Conservation (phyloP, 768 basidiomycete genomes). For the Auriculariales sp. region DNA sequence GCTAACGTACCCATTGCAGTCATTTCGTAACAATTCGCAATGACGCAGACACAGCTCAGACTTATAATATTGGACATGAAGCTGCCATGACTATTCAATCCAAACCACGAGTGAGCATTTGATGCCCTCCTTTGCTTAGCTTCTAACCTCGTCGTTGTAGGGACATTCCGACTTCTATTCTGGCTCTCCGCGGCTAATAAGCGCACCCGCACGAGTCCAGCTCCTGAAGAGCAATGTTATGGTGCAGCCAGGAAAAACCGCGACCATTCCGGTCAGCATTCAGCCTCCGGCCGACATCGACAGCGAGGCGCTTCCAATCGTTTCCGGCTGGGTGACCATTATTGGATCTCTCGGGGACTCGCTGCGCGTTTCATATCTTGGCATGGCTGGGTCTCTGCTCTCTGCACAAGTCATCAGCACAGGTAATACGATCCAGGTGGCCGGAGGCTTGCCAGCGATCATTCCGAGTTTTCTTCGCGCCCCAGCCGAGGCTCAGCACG, state of each 20-base stretch:
- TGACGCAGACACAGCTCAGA: too few species aligned
- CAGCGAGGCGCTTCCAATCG: conserved; percentile 16
- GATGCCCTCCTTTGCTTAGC: too few species aligned
- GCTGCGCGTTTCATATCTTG: conserved; percentile 2
- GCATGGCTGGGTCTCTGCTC: background rate
- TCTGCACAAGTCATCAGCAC: background rate
- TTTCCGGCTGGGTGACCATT: conserved; percentile 18
- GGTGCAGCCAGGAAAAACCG: conserved; percentile 12
- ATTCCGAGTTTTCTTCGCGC: background rate
- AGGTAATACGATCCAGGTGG: background rate
- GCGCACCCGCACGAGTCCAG: background rate
- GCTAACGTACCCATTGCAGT: too few species aligned
- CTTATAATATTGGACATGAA: too few species aligned
- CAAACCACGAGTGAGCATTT: too few species aligned
- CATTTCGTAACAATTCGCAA: too few species aligned
- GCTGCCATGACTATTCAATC: too few species aligned
- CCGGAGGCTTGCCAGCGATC: background rate
- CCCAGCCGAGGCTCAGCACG: background rate
- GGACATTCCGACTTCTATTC: too few species aligned
- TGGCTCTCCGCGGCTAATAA: too few species aligned
- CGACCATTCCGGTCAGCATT: conserved; percentile 13
- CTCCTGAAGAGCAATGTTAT: conserved; percentile 5
- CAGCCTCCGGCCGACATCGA: conserved; percentile 10
- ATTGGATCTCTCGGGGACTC: conserved; percentile 1
- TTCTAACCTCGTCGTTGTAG: too few species aligned